These are phyloP conservation scores for Begonia fuchsioides DNA, from an alignment of 306 rosid species.

Conservation along the genomic window DNA sequence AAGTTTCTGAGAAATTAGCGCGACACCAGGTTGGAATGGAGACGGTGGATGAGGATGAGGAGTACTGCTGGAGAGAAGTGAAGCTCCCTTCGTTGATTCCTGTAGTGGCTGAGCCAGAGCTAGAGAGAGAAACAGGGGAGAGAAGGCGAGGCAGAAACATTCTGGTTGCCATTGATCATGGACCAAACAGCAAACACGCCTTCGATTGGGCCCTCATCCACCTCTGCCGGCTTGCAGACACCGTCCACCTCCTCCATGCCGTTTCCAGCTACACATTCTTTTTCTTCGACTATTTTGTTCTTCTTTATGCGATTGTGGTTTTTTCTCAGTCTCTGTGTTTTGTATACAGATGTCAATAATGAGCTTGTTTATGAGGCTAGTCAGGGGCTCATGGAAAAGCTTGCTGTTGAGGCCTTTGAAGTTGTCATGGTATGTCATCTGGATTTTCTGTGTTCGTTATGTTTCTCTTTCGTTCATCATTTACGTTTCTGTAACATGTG, in stretches of 20 bases:
- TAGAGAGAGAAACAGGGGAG: constrained; percentile 57
- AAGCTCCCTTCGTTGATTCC: constrained; percentile 34
- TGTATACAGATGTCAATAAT: constrained; percentile 38
- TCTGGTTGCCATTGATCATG: constrained; percentile 64
- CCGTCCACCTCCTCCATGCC: constrained; percentile 66
- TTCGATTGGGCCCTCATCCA: constrained; percentile 89
- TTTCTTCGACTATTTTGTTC: neutral
- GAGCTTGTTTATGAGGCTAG: constrained; percentile 41
- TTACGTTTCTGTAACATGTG: too few relatives aligned
- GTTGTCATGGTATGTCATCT: constrained; percentile 43
- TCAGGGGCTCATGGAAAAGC: constrained; percentile 61
- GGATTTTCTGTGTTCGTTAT: neutral
- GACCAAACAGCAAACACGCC: constrained; percentile 63
- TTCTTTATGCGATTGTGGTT: too few relatives aligned
- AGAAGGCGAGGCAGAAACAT: constrained; percentile 66
- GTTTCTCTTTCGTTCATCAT: too few relatives aligned
- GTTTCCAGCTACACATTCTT: constrained; percentile 40
- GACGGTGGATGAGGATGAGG: constrained; percentile 53
- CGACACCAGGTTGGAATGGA: constrained; percentile 24
- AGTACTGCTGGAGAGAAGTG: constrained; percentile 65
- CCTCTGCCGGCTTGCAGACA: constrained; percentile 63
- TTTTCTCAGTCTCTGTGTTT: neutral
- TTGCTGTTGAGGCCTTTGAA: constrained; percentile 60
- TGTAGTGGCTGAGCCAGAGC: constrained; percentile 32
- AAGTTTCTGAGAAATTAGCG: too few relatives aligned